phyloP scores from a whole-genome alignment of 805 yeast genomes.

The Wickerhamiella musiphila region DNA sequence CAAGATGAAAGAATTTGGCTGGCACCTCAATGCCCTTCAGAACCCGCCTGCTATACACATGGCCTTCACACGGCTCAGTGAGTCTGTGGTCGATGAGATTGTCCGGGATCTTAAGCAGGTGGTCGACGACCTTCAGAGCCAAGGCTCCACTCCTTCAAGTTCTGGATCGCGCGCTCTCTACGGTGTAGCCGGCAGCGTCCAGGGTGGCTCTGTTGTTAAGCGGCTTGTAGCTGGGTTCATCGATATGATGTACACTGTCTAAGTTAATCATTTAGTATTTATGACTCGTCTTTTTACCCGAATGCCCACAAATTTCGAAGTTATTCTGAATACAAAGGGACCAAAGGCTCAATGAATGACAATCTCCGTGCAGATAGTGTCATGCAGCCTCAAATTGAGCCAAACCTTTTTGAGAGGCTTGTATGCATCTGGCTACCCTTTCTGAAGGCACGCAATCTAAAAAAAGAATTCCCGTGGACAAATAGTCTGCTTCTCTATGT shows the following conservation, averaged over 20 bases:
- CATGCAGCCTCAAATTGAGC: no score
- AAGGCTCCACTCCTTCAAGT: slow-evolving; percentile 15
- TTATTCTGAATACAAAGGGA: no score
- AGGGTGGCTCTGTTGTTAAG: slow-evolving; percentile 72
- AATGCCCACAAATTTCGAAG: no score
- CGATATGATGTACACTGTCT: slow-evolving; percentile 54
- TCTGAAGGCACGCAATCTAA: no score
- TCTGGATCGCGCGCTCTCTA: slow-evolving; percentile 70
- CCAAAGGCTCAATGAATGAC: no score
- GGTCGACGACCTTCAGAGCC: slow-evolving; percentile 26
- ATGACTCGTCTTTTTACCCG: no score
- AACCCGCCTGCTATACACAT: slow-evolving; percentile 82
- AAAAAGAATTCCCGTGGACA: no score
- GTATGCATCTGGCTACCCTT: no score
- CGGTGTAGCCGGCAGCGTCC: slow-evolving; percentile 88
- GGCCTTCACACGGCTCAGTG: slow-evolving; percentile 65
- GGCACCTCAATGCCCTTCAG: slow-evolving; percentile 84
- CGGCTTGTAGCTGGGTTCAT: slow-evolving; percentile 61
- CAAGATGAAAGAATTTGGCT: slow-evolving; percentile 43
- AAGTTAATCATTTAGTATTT: not conserved
- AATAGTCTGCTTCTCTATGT: no score
- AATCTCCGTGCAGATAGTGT: no score
- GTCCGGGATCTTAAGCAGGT: slow-evolving; percentile 31
- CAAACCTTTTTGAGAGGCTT: no score
- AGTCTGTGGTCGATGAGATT: slow-evolving; percentile 42